Evolutionary conservation across 345 rosid species (phyloP), one percentile per base, ranked within the genome.

Genomic region (Moricandia arvensis): DNA sequence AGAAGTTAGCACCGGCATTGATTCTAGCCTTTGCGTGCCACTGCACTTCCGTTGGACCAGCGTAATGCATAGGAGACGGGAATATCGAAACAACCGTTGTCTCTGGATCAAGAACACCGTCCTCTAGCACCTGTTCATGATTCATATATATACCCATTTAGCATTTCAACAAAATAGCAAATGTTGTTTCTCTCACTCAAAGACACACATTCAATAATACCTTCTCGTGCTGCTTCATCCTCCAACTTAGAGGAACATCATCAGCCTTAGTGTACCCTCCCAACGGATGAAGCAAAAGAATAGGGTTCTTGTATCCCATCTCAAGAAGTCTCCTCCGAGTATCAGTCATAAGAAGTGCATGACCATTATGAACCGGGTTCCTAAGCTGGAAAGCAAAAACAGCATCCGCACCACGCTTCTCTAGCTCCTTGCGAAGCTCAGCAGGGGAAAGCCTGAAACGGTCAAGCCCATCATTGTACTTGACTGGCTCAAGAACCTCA

Each of bases 1-100:
- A 95, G 53, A 95, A 95, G 85, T 95, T 89, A 63, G 99, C 99
- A 66, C 99, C 99, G 0, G 99, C 99, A 73, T 95, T 95, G 71
- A 95, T 92, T 71, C 99, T 87, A 68, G 97, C 97, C 81, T 95
- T 95, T 31, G 99, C 99, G 30, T 95, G 99, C 99, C 99, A 95
- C 79, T 95, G 99, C 76, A 95, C 99, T 87, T 95, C 99, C 0
- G 99, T 95, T 16, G 99, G 99, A 72, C 99, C 99, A 34, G 97
- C 97, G 71, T 95, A 95, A 79, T 89, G 99, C 99, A 95, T 95
- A 8, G 99, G 99, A 57, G 99, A 95, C 2, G 99, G 99, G 82
- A 95, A 95, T 71, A 95, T 92, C 12, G 99, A 95, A 68, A 95
- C 97, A 17, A 95, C 91, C 3, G 99, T 95, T 2, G 97, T 95